Evolutionary conservation across 2,329 filamentous ascomycete genomes (phyloP), one percentile per base, ranked within the genome.

Genomic region (Fusarium lyarnte): DNA sequence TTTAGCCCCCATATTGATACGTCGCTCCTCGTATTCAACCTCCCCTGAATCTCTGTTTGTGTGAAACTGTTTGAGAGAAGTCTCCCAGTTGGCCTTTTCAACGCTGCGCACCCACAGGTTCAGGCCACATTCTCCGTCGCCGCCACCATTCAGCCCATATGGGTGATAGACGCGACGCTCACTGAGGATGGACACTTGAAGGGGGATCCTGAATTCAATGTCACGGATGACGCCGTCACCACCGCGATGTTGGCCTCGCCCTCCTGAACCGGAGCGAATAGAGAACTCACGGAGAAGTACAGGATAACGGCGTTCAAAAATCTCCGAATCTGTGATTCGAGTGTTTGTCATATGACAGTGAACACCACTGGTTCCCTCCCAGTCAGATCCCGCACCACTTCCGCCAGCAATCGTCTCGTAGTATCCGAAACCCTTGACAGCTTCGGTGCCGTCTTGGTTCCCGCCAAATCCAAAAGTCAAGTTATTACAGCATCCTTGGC

Each of bases 71-170:
- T 80, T 81, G 58, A 84, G 78, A 23, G 83, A 83, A 65, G 81
- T 80, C 80, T 86, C 85, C 79, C 85, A 85, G 75, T 85, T 85
- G 3, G 83, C 83, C 80, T 89, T 90, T 73, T 86, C 84, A 58
- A 95, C 91, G 68, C 89, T 91, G 12, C 93, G 86, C 36, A 97
- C 91, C 95, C 95, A 98, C 49, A 97, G 84, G 75, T 98, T 98
- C 69, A 95, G 83, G 0, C 95, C 95, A 55, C 92, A 92, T 74
- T 89, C 83, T 0, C 90, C 95, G 69, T 95, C 92, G 63, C 91
- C 91, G 7, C 95, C 95, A 1, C 95, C 95, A 27, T 90, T 91
- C 66, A 98, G 86, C 1, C 95, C 95, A 74, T 82, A 82, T 1
- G 83, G 93, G 49, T 88, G 88, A 75, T 93, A 93, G 1, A 95